phyloP scores from a whole-genome alignment of 345 rosid genomes.

The Rhizophora apiculata region DNA sequence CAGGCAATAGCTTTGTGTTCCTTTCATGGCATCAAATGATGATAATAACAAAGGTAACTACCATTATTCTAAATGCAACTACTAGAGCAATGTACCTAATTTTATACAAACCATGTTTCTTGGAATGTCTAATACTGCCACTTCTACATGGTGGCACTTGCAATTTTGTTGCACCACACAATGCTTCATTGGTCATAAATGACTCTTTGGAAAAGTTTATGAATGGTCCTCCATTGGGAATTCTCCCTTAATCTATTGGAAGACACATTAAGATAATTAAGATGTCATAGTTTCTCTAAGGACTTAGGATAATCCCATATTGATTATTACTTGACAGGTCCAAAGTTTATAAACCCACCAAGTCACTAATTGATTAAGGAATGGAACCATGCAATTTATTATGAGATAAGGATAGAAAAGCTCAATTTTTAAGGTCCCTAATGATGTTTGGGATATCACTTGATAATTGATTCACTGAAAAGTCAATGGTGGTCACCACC shows the following conservation, averaged over 20 bases:
- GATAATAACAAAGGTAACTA: neutral
- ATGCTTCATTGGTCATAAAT: conserved; percentile 15
- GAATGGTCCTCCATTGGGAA: conserved; percentile 29
- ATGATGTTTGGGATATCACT: no score
- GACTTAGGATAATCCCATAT: neutral
- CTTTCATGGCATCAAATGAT: neutral
- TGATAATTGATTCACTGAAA: no score
- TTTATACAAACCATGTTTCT: neutral
- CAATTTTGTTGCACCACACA: conserved; percentile 21
- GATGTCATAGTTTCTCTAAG: conserved; percentile 2
- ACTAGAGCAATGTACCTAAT: neutral
- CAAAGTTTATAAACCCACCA: no score
- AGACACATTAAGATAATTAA: conserved; percentile 17
- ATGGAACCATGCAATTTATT: no score
- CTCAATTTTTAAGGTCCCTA: no score
- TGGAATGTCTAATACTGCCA: neutral
- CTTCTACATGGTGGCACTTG: conserved; percentile 16
- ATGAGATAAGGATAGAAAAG: no score
- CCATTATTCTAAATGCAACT: neutral
- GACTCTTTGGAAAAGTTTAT: conserved; percentile 20
- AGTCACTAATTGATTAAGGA: no score
- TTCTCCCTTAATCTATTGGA: conserved; percentile 30
- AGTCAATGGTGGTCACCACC: neutral
- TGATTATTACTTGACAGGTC: no score
- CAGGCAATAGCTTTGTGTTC: no score